Evolutionary conservation across 805 yeast genomes (phyloP).

Genomic region (Barnettozyma sp.): DNA sequence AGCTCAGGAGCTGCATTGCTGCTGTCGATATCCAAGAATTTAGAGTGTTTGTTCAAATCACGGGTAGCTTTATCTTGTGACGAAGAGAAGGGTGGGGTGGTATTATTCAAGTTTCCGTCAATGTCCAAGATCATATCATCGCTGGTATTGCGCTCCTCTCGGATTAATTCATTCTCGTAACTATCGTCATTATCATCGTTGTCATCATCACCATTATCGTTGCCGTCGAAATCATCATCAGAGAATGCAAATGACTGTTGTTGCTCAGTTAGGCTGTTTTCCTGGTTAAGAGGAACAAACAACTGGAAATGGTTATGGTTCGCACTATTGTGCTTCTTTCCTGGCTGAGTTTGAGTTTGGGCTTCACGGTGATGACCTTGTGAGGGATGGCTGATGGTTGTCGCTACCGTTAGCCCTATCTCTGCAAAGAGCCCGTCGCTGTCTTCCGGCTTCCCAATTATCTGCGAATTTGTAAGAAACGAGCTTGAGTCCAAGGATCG

Average conservation of each 20-base stretch:
- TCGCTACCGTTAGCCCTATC: no score
- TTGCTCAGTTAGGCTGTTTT: no score
- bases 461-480: conserved; percentile 23
- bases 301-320: conserved; percentile 12
- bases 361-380: conserved; percentile 16
- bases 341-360: conserved; percentile 20
- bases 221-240: conserved; percentile 5
- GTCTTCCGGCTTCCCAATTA: no score
- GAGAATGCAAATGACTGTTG: no score
- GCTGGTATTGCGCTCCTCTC: no score
- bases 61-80: neutral
- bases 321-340: conserved; percentile 5
- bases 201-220: conserved; percentile 15
- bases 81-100: neutral
- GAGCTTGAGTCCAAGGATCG: conserved; percentile 22
- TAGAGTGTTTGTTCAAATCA: conserved; percentile 11
- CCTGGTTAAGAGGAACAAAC: conserved; percentile 5
- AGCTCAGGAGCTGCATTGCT: conserved; percentile 24
- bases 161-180: no score
- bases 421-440: no score
- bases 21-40: conserved; percentile 23
- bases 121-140: no score
- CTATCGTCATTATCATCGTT: no score
- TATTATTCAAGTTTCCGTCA: conserved; percentile 4
- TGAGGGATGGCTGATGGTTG: no score